Conservation (phyloP, 106 monocot genomes). For the Apostasia ramifera region DNA sequence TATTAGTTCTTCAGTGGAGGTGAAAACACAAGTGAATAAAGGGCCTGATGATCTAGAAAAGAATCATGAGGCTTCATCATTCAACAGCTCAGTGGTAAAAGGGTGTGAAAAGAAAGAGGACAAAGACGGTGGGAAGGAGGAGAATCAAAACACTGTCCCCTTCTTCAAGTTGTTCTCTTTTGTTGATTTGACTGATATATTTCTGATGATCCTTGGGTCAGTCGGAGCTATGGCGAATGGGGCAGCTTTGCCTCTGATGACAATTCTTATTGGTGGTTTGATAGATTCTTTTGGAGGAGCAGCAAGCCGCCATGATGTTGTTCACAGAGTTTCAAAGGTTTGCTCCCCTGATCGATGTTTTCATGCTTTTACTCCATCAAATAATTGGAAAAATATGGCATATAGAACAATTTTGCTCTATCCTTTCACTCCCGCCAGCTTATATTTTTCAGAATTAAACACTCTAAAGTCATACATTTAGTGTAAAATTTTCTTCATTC, state of each 20-base stretch:
- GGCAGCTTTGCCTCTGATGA: slow-evolving; percentile 27
- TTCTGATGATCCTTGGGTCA: slow-evolving; percentile 37
- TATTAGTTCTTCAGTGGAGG: too few species aligned
- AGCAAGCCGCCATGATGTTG: slow-evolving; percentile 8
- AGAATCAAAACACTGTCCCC: slow-evolving; percentile 12
- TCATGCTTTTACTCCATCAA: not conserved
- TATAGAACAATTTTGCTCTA: not conserved
- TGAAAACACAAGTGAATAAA: too few species aligned
- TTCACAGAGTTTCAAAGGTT: slow-evolving; percentile 40
- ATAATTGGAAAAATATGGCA: not conserved
- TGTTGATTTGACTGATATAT: slow-evolving; percentile 34
- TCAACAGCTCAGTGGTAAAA: too few species aligned
- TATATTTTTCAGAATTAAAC: not conserved
- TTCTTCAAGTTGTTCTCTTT: slow-evolving; percentile 41
- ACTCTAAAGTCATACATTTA: not conserved
- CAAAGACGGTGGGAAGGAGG: not conserved
- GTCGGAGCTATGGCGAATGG: slow-evolving; percentile 33
- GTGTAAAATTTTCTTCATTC: too few species aligned
- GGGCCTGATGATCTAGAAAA: too few species aligned
- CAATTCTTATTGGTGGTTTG: slow-evolving; percentile 27
- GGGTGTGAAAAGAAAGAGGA: too few species aligned
- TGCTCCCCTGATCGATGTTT: not conserved
- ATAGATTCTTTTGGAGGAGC: slow-evolving; percentile 36
- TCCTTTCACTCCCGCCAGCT: not conserved
- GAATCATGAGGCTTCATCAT: too few species aligned